These are phyloP conservation scores for Zalerion maritima DNA, from an alignment of 495 filamentous ascomycete genomes.

Conservation along the genomic window DNA sequence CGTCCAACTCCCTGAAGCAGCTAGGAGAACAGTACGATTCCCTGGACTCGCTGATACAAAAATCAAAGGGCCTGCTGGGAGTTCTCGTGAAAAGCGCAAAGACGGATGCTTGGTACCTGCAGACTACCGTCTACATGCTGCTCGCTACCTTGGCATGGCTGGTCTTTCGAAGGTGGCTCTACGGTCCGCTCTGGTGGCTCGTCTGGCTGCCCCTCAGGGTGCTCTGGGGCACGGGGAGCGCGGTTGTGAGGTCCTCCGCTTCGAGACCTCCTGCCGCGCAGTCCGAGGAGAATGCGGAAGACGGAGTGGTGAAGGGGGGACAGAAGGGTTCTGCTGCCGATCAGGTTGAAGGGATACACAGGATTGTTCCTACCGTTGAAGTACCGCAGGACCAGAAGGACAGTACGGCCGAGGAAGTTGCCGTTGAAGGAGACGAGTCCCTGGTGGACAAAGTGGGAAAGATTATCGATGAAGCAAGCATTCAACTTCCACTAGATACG, in stretches of 20 bases:
- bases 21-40: constrained; percentile 65
- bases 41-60: constrained; percentile 60
- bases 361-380: constrained; percentile 30
- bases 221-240: constrained; percentile 31
- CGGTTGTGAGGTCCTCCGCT: constrained; percentile 16
- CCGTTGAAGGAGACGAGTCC: constrained; percentile 12
- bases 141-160: constrained; percentile 68
- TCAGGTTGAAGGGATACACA: constrained; percentile 24
- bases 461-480: constrained; percentile 30
- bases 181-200: constrained; percentile 82
- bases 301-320: constrained; percentile 12
- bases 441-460: constrained; percentile 33
- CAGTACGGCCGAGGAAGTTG: constrained; percentile 7
- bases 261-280: constrained; percentile 25
- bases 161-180: constrained; percentile 66
- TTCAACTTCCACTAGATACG: constrained; percentile 6
- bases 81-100: constrained; percentile 77
- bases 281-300: constrained; percentile 18
- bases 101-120: constrained; percentile 92
- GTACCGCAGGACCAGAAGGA: constrained; percentile 11
- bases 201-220: constrained; percentile 64
- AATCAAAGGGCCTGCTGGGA: constrained; percentile 56
- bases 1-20: constrained; percentile 62
- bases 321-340: constrained; percentile 6
- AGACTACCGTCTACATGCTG: constrained; percentile 73